Evolutionary conservation across 768 basidiomycete genomes (phyloP).

Genomic region (Pleurotus tuoliensis): DNA sequence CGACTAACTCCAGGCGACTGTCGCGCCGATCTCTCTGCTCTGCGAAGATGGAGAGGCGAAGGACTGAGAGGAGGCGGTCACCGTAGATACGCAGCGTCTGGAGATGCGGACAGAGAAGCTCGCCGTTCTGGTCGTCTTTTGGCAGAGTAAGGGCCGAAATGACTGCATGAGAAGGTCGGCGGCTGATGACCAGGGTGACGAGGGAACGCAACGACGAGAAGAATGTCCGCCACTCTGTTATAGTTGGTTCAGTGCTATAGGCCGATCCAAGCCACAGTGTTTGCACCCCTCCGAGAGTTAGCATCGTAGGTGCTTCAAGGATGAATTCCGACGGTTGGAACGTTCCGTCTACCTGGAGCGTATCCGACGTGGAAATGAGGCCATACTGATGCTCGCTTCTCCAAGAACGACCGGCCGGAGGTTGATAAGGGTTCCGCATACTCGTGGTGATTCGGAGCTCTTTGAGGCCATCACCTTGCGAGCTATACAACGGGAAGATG

Average conservation of each 20-base stretch:
- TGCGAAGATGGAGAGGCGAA: conserved; percentile 3
- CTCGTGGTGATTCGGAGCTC: background rate
- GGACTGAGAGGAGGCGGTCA: conserved; percentile 4
- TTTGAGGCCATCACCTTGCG: background rate
- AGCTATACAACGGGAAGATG: background rate
- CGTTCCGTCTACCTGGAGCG: background rate
- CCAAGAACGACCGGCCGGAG: background rate
- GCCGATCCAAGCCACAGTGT: background rate
- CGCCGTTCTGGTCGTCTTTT: conserved; percentile 1
- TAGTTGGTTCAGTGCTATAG: background rate
- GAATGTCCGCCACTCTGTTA: conserved; percentile 2
- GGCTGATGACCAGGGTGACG: conserved; percentile 3
- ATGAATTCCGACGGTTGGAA: conserved; percentile 1
- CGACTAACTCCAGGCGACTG: background rate
- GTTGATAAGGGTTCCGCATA: background rate
- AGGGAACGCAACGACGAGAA: conserved; percentile 2
- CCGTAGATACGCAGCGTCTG: conserved; percentile 1
- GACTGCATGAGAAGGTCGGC: background rate
- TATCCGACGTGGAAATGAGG: background rate
- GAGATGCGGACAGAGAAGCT: conserved; percentile 3
- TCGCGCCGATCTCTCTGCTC: conserved; percentile 2
- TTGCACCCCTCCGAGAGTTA: conserved; percentile 1
- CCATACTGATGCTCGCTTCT: conserved; percentile 2
- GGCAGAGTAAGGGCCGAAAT: background rate
- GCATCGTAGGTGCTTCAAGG: background rate